These are phyloP conservation scores for Colletotrichum aenigma DNA, from an alignment of 2,329 filamentous ascomycete species.

Conservation along the genomic window DNA sequence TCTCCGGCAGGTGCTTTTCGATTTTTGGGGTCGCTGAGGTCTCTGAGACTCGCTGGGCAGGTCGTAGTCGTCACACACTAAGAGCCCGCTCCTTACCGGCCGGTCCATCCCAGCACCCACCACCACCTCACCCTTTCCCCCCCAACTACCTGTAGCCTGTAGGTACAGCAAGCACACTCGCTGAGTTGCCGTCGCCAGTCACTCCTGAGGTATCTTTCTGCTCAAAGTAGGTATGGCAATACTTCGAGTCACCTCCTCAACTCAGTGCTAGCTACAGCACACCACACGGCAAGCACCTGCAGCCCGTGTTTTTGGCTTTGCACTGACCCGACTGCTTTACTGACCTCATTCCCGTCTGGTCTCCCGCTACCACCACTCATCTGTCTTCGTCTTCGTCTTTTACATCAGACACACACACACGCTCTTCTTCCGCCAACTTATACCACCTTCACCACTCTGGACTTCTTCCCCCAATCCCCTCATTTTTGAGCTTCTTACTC, in stretches of 20 bases:
- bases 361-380: conserved; percentile 4
- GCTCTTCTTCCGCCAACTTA: not conserved
- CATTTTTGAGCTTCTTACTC: conserved; percentile 15
- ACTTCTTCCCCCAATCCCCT: conserved; percentile 7
- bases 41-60: conserved; percentile 10
- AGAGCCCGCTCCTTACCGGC: conserved; percentile 2
- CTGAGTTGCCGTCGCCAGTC: not conserved
- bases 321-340: conserved; percentile 10
- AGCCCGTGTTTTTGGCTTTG: conserved; percentile 6
- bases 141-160: not conserved
- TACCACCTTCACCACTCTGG: not conserved
- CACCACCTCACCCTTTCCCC: not conserved
- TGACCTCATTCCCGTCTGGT: conserved; percentile 21
- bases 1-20: conserved; percentile 8
- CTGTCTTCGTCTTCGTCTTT: conserved; percentile 17
- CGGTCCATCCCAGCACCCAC: conserved; percentile 12
- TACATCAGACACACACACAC: conserved; percentile 16
- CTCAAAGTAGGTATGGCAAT: not conserved
- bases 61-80: conserved; percentile 12
- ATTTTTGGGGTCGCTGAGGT: not conserved
- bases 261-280: not conserved
- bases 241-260: not conserved
- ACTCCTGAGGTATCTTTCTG: not conserved
- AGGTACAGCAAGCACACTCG: not conserved
- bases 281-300: not conserved